Conservation (phyloP, 2,329 filamentous ascomycete species). For the Hypoxylon sp. region DNA sequence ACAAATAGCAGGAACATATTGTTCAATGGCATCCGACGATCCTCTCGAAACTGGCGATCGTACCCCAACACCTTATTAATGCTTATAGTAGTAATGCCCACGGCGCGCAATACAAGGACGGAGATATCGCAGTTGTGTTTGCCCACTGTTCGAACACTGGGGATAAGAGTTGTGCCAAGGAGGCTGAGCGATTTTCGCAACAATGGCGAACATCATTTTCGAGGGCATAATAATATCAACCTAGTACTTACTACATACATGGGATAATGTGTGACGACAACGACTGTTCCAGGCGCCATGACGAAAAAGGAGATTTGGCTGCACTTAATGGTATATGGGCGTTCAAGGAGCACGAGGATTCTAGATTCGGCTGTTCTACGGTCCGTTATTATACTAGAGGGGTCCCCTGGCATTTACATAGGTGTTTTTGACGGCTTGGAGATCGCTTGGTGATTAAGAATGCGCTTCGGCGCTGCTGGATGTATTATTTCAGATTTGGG, state of each 20-base stretch:
- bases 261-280: constrained; percentile 37
- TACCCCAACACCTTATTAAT: constrained; percentile 89
- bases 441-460: constrained; percentile 25
- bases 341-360: constrained; percentile 42
- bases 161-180: constrained; percentile 75
- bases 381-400: constrained; percentile 28
- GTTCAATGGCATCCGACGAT: constrained; percentile 98
- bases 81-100: constrained; percentile 73
- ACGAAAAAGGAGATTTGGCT: constrained; percentile 16
- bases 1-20: constrained; percentile 77
- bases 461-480: constrained; percentile 26
- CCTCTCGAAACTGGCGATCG: constrained; percentile 86
- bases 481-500: constrained; percentile 33
- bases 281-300: constrained; percentile 27
- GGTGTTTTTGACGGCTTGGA: constrained; percentile 44
- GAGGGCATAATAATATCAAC: constrained; percentile 36
- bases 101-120: constrained; percentile 80
- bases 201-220: constrained; percentile 61
- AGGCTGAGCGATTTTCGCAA: constrained; percentile 69
- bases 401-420: constrained; percentile 43
- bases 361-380: constrained; percentile 39
- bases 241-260: constrained; percentile 21
- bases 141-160: constrained; percentile 72
- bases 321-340: constrained; percentile 34
- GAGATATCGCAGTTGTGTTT: constrained; percentile 87